Evolutionary conservation across 495 filamentous ascomycete genomes (phyloP), one percentile per base, ranked within the genome.

Genomic region (Penicillium canariense): DNA sequence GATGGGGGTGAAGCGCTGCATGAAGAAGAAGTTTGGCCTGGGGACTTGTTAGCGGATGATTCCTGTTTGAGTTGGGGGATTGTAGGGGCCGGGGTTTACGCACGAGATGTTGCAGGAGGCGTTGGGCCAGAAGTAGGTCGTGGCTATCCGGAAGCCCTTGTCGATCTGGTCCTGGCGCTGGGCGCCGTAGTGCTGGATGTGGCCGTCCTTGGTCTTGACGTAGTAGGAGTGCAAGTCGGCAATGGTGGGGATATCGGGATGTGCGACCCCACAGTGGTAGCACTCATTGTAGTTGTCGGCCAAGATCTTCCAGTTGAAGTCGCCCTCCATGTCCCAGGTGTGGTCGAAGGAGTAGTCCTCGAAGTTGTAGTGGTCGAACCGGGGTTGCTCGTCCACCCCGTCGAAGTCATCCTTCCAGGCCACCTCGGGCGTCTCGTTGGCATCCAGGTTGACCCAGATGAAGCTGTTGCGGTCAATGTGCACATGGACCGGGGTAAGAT

Each of bases 271-370:
- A 59, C 77, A 81, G 63, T 79, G 77, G 46, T 79, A 79, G 58
- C 77, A 81, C 55, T 80, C 75, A 55, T 79, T 79, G 64, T 78
- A 80, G 65, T 79, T 79, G 46, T 79, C 76, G 32, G 68, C 68
- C 1, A 76, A 49, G 35, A 72, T 72, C 67, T 81, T 81, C 77
- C 77, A 81, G 65, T 81, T 81, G 56, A 69, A 73, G 0, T 66
- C 66, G 3, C 68, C 74, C 42, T 74, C 75, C 68, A 74, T 71
- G 12, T 73, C 64, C 75, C 74, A 81, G 17, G 55, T 66, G 54
- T 81, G 75, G 50, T 78, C 77, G 50, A 73, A 79, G 22, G 49
- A 34, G 59, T 75, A 81, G 5, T 79, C 63, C 4, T 70, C 68
- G 48, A 77, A 78, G 55, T 79, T 66, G 62, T 70, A 76, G 30